Evolutionary conservation across 495 filamentous ascomycete species (phyloP).

Genomic region (Penicillium pulvis): DNA sequence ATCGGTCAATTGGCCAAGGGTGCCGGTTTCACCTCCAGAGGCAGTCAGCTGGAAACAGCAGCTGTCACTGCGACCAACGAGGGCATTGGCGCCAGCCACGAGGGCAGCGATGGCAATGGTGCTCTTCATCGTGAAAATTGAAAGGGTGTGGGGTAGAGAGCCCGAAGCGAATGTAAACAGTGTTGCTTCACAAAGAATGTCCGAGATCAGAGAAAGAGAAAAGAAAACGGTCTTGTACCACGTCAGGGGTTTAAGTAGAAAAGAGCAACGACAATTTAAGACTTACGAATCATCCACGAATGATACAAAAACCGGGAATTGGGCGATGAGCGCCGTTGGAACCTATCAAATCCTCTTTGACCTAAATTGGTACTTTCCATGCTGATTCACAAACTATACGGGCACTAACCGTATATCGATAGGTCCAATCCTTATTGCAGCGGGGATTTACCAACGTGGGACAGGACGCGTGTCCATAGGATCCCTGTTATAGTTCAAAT

Average conservation of each 20-base stretch:
- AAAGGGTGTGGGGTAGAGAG: not conserved
- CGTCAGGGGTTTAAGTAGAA: not conserved
- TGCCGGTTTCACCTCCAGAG: constrained; percentile 47
- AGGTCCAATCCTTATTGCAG: not conserved
- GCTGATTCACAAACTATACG: constrained; percentile 6
- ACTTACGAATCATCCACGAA: constrained; percentile 7
- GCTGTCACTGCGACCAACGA: constrained; percentile 38
- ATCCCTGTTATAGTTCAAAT: constrained; percentile 1
- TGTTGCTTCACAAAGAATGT: not conserved
- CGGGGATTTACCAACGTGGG: constrained; percentile 2
- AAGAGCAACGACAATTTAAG: not conserved
- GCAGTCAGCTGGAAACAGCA: constrained; percentile 57
- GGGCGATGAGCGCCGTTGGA: not conserved
- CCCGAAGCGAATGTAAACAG: not conserved
- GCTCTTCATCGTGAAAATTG: constrained; percentile 33
- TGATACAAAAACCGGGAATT: not conserved
- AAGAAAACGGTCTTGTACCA: not conserved
- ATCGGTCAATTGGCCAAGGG: constrained; percentile 54
- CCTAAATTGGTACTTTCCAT: not conserved
- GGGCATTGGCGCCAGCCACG: constrained; percentile 41
- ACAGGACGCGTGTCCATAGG: not conserved
- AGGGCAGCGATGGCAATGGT: constrained; percentile 38
- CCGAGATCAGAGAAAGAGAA: not conserved
- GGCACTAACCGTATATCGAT: not conserved
- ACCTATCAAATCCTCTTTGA: not conserved